Evolutionary conservation across 345 rosid species (phyloP).

Genomic region (Dovyalis caffra): DNA sequence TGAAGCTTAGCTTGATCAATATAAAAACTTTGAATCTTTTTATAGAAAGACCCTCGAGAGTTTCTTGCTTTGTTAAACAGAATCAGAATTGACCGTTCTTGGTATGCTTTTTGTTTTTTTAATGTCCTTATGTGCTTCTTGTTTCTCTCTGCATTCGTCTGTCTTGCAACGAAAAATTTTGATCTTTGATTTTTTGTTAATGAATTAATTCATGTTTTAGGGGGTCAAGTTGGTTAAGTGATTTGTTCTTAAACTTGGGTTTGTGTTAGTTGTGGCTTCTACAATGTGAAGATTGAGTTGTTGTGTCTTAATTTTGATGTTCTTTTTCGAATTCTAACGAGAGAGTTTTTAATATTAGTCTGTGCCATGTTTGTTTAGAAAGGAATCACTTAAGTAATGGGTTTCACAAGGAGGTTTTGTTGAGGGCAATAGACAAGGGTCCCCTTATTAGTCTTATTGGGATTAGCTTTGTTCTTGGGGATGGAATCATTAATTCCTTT

Average conservation of each 20-base stretch:
- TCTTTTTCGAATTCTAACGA: not conserved
- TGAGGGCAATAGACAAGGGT: no score
- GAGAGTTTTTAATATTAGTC: not conserved
- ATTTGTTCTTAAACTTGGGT: not conserved
- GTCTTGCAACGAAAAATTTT: not conserved
- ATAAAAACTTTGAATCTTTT: not conserved
- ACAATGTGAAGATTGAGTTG: not conserved
- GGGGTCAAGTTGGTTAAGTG: not conserved
- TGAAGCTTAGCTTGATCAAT: not conserved
- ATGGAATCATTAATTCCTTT: not conserved
- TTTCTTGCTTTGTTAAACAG: not conserved
- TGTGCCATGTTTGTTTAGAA: not conserved
- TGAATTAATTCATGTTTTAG: not conserved
- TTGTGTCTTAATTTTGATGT: not conserved
- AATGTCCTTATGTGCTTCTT: not conserved
- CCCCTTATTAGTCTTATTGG: not conserved
- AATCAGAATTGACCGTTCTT: not conserved
- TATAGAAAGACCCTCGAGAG: not conserved
- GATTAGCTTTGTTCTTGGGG: not conserved
- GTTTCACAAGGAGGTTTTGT: not conserved
- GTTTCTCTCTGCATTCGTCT: not conserved
- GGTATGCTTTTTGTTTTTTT: not conserved
- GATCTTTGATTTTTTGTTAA: conserved; percentile 1
- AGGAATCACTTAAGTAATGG: not conserved
- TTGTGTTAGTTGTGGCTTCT: not conserved